A percentile compares a stretch with the other conserved stretches of the same genome.
These are phyloP conservation scores for Calocera cornea DNA, from an alignment of 768 basidiomycete genomes.

Conservation along the genomic window DNA sequence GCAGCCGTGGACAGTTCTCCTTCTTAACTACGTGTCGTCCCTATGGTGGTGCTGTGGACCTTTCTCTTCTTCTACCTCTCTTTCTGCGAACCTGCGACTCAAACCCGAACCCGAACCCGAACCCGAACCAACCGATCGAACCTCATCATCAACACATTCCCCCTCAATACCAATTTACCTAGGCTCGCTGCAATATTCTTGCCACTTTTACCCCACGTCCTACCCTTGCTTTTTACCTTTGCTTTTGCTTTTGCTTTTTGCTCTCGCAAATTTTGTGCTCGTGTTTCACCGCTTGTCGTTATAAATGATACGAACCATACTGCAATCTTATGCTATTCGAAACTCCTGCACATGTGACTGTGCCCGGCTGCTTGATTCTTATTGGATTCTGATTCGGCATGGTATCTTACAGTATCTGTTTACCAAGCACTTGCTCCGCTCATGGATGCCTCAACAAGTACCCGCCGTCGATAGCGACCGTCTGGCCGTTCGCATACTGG, in stretches of 20 bases:
- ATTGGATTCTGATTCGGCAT: too few species aligned
- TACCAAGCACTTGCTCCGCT: too few species aligned
- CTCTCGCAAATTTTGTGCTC: neutral
- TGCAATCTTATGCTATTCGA: neutral
- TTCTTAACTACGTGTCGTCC: too few species aligned
- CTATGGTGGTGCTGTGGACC: too few species aligned
- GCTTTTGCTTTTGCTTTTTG: neutral
- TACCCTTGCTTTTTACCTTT: neutral
- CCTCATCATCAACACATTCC: neutral
- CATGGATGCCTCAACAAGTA: too few species aligned
- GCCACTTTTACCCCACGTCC: neutral
- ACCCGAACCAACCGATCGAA: neutral
- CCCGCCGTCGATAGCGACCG: too few species aligned
- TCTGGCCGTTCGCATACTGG: too few species aligned
- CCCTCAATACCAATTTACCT: neutral
- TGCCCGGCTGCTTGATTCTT: too few species aligned
- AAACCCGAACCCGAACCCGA: neutral
- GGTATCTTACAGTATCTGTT: too few species aligned
- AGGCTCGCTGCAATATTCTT: neutral
- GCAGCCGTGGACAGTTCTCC: too few species aligned
- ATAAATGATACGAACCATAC: neutral
- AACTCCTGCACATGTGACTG: too few species aligned
- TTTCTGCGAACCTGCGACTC: neutral
- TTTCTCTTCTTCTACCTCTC: neutral
- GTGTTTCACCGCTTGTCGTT: neutral